Evolutionary conservation across 2,329 filamentous ascomycete genomes (phyloP), one percentile per base, ranked within the genome.

Genomic region (Bertia moriformis): DNA sequence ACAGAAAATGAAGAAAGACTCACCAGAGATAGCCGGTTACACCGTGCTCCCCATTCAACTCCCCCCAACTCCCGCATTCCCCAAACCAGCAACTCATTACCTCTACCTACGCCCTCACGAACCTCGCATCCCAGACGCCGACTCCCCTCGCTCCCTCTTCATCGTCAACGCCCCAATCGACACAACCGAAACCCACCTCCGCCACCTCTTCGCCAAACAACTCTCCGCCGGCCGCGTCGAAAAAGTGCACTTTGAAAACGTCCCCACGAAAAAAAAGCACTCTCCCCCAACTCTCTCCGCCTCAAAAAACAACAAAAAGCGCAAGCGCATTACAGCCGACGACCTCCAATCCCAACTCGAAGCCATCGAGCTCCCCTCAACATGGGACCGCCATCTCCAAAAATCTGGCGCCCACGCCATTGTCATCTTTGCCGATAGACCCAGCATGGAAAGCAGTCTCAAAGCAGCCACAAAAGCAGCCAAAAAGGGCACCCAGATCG

Each of bases 91-190:
- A 10, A 35, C 32, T 10, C 78, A 81, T 57, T 77, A 74, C 58
- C 61, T 81, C 45, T 81, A 80, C 60, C 51, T 81, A 42, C 73
- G 71, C 45, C 65, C 66, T 18, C 75, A 82, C 50, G 63, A 69
- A 40, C 76, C 77, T 37, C 67, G 67, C 52, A 58, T 68, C 20
- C 64, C 69, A 10, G 66, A 69, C 37, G 61, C 64, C 37, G 65
- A 71, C 47, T 66, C 70, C 36, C 50, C 63, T 15, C 68, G 74
- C 45, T 74, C 73, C 20, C 60, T 82, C 33, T 82, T 80, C 56
- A 50, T 78, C 14, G 68, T 74, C 42, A 81, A 82, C 47, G 49
- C 76, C 0, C 78, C 77, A 5, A 60, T 77, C 42, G 74, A 78
- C 46, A 65, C 74, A 3, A 75, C 71, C 2, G 70, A 74, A 42